Percentiles rank a stretch among this genome's conserved stretches.
These are phyloP conservation scores for Haplosporangium gracile DNA, from an alignment of 192 early-diverging fungal genomes.

Conservation along the genomic window DNA sequence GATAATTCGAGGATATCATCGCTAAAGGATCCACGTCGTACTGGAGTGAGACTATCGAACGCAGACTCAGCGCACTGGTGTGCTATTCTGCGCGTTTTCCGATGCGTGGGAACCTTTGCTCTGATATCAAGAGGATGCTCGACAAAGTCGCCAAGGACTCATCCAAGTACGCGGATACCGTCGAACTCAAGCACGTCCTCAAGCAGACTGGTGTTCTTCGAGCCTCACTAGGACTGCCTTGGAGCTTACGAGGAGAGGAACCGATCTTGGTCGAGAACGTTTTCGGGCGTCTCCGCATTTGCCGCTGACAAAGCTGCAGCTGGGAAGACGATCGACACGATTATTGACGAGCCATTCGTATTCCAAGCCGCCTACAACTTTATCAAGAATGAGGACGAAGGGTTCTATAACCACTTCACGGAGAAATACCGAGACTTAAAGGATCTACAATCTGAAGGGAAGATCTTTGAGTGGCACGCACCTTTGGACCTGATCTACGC, in stretches of 20 bases:
- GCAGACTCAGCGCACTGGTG: slow-evolving; percentile 20
- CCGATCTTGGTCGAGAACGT: slow-evolving; percentile 48
- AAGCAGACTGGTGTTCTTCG: slow-evolving; percentile 45
- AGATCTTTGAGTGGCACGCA: slow-evolving; percentile 38
- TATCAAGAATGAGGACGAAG: slow-evolving; percentile 34
- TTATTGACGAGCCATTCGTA: slow-evolving; percentile 53
- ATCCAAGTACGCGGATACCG: slow-evolving; percentile 30
- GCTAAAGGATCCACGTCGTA: slow-evolving; percentile 37
- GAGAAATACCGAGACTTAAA: slow-evolving; percentile 45
- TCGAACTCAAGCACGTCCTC: slow-evolving; percentile 47
- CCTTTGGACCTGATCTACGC: slow-evolving; percentile 45
- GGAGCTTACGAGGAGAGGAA: slow-evolving; percentile 51
- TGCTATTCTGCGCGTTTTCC: slow-evolving; percentile 38
- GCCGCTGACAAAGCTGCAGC: slow-evolving; percentile 33
- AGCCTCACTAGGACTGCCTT: slow-evolving; percentile 49
- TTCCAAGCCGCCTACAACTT: slow-evolving; percentile 49
- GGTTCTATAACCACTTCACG: slow-evolving; percentile 36
- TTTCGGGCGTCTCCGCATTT: slow-evolving; percentile 41
- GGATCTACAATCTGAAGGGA: slow-evolving; percentile 37
- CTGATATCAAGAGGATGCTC: slow-evolving; percentile 48
- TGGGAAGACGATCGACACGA: slow-evolving; percentile 28
- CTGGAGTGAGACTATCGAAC: slow-evolving; percentile 43
- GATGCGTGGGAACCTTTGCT: slow-evolving; percentile 36
- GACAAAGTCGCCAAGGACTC: slow-evolving; percentile 47
- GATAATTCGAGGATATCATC: slow-evolving; percentile 53